phyloP scores from a whole-genome alignment of 768 basidiomycete genomes.

The Phallus indusiatus region DNA sequence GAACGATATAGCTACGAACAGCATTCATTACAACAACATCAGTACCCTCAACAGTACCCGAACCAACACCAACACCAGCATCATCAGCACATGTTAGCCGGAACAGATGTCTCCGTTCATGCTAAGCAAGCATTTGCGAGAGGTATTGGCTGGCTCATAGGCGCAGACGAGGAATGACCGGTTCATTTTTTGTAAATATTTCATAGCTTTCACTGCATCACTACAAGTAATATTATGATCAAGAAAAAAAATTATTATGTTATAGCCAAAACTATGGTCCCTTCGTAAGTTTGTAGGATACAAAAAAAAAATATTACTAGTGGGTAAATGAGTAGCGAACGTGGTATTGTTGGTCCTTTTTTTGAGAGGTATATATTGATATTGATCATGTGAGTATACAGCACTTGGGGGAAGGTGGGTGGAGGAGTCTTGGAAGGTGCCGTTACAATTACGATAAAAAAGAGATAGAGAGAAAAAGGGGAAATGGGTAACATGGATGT shows the following conservation, averaged over 20 bases:
- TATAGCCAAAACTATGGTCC: neutral
- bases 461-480: too few species aligned
- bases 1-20: neutral
- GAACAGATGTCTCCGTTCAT: slow-evolving; percentile 59
- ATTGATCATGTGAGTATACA: neutral
- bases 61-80: slow-evolving; percentile 14
- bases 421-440: neutral
- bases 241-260: neutral
- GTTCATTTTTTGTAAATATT: neutral
- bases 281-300: neutral
- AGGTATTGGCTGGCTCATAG: slow-evolving; percentile 95
- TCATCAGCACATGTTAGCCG: slow-evolving; percentile 24
- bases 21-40: slow-evolving; percentile 13
- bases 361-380: too few species aligned
- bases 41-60: too few species aligned
- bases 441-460: neutral
- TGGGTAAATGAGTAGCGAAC: neutral
- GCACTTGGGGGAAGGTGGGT: neutral
- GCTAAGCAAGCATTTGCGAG: slow-evolving; percentile 74
- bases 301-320: neutral
- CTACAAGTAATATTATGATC: too few species aligned
- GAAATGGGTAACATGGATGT: neutral
- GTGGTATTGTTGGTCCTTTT: neutral
- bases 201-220: neutral
- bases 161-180: slow-evolving; percentile 53